phyloP scores from a whole-genome alignment of 192 early-diverging fungal genomes.

The Oehlia diaphana region DNA sequence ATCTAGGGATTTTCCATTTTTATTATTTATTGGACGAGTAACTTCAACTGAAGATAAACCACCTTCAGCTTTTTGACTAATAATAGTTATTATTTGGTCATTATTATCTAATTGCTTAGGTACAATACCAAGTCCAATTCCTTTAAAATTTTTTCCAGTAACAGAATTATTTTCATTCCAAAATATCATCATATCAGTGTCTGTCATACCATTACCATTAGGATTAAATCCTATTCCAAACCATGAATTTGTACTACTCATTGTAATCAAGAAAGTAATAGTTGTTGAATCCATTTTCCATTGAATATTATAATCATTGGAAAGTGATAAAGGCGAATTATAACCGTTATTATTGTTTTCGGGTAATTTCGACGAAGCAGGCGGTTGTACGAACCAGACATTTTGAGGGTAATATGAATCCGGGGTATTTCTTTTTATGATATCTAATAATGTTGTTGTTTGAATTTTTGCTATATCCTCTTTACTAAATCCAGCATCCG shows the following conservation, averaged over 20 bases:
- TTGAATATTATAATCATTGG: not conserved
- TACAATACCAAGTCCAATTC: not conserved
- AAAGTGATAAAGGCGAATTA: not conserved
- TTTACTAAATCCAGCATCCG: not conserved
- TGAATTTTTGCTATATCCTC: not conserved
- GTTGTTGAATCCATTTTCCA: not conserved
- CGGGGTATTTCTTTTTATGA: not conserved
- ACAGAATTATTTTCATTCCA: not conserved
- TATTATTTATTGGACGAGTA: not conserved
- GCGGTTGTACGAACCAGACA: slow-evolving; percentile 1
- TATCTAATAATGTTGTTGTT: not conserved
- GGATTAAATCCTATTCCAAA: slow-evolving; percentile 15
- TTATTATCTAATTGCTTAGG: not conserved
- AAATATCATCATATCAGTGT: slow-evolving; percentile 2
- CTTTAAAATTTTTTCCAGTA: not conserved
- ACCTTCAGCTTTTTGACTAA: not conserved
- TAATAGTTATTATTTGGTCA: not conserved
- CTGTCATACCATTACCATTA: not conserved
- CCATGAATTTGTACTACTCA: not conserved
- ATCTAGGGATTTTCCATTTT: not conserved
- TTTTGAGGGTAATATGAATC: not conserved
- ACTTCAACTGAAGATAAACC: not conserved
- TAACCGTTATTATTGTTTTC: not conserved
- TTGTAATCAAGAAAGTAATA: slow-evolving; percentile 2
- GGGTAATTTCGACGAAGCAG: not conserved